Base-by-base conservation (phyloP, 768 basidiomycete species). In the Austroboletus eburneus region DNA sequence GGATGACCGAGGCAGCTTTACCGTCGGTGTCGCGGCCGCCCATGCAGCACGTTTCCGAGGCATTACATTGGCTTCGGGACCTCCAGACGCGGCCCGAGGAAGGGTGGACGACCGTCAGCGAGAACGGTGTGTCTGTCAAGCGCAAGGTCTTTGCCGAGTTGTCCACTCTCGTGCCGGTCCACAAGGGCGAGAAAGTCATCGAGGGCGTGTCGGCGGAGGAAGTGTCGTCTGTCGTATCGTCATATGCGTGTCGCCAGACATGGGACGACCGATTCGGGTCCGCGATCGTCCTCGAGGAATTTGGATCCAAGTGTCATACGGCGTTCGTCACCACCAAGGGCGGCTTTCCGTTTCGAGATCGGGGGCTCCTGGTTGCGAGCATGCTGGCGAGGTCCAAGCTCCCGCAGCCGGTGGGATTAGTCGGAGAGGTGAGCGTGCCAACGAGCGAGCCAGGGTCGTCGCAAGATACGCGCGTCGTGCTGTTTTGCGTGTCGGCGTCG, bases 181-280 rank as follows among this genome's bases (percentile, higher is more conserved):
- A 91, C 64, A 85, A 83, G 55, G 92, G 89, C 0, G 83, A 86
- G 60, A 89, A 90, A 67, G 91, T 97, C 50, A 85, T 98, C 41
- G 89, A 97, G 61, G 92, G 93, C 4, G 79, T 94, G 10, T 88
- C 91, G 1, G 93, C 93, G 1, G 94, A 96, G 59, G 95, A 99
- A 63, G 73, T 97, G 29, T 83, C 81, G 0, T 74, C 83, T 1
- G 76, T 88, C 18, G 74, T 96, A 16, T 75, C 75, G 8, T 84
- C 83, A 50, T 76, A 78, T 33, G 78, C 82, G 41, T 85, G 83
- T 47, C 77, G 90, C 50, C 83, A 80, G 62, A 75, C 77, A 22
- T 96, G 93, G 93, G 93, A 96, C 58, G 86, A 92, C 43, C 74
- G 86, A 18, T 85, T 91, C 56, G 87, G 85, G 48, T 80, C 78